Base-by-base conservation (phyloP, 495 filamentous ascomycete species). In the Opeltia flavorubescens region DNA sequence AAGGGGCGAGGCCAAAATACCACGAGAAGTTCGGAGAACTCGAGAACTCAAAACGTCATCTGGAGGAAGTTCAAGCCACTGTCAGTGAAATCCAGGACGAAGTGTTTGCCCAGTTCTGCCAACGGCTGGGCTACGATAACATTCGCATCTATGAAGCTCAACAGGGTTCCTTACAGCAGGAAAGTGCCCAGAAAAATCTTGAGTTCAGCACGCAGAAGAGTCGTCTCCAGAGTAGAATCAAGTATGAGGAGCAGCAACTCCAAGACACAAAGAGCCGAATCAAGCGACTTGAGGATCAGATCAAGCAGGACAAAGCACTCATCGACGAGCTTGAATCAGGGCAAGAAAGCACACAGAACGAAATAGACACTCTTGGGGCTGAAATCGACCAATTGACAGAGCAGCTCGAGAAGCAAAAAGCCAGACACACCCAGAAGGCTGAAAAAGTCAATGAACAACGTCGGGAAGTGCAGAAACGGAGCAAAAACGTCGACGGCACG, bases 141-240 rank as follows among this genome's bases (percentile, higher is more conserved):
- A 94, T 99, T 52, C 84, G 89, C 18, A 81, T 82, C 29, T 99
- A 96, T 56, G 86, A 95, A 61, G 81, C 80, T 5, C 88, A 93
- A 48, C 91, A 96, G 60, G 91, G 91, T 28, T 85, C 80, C 12
- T 59, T 89, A 41, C 88, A 96, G 55, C 83, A 94, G 61, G 88
- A 96, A 55, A 81, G 79, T 31, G 78, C 81, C 2, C 78, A 88
- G 61, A 91, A 88, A 65, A 85, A 83, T 47, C 76, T 86, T 20
- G 81, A 86, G 49, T 96, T 94, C 55, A 81, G 76, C 23, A 77
- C 79, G 12, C 91, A 96, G 59, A 89, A 80, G 63, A 81, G 79
- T 50, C 76, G 75, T 40, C 72, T 99, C 29, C 72, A 89, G 56
- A 87, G 78, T 57, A 80, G 81, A 52, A 67, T 94, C 35, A 77